These are phyloP conservation scores for Tulasnella calospora DNA, from an alignment of 768 basidiomycete genomes.

Conservation along the genomic window DNA sequence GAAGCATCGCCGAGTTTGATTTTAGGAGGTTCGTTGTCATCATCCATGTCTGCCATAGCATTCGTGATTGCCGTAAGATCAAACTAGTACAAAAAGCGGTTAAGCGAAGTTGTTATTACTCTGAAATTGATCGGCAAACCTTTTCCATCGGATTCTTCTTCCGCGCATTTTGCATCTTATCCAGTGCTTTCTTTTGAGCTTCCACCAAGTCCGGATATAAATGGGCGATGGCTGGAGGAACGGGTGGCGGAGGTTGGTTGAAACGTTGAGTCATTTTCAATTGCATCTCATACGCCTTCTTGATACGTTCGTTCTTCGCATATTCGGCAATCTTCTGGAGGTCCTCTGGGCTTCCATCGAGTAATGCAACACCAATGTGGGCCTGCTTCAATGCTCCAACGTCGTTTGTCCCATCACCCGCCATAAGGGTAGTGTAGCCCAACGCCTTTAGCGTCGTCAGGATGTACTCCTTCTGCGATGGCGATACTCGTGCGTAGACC, in stretches of 20 bases:
- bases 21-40: conserved; percentile 83
- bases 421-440: conserved; percentile 94
- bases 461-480: conserved; percentile 92
- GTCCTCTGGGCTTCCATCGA: conserved; percentile 89
- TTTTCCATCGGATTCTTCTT: conserved; percentile 87
- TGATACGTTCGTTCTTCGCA: conserved; percentile 81
- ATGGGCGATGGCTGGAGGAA: conserved; percentile 81
- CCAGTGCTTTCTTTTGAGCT: conserved; percentile 76
- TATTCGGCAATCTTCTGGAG: conserved; percentile 91
- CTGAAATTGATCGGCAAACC: conserved; percentile 41
- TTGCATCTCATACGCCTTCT: conserved; percentile 97
- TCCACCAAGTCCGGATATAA: conserved; percentile 85
- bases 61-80: conserved; percentile 74
- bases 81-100: conserved; percentile 48
- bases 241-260: conserved; percentile 88
- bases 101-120: background rate
- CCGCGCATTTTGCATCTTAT: conserved; percentile 58
- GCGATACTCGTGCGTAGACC: conserved; percentile 98
- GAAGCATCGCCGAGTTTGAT: conserved; percentile 99
- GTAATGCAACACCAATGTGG: conserved; percentile 88
- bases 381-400: conserved; percentile 98
- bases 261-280: conserved; percentile 84
- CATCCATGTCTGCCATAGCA: conserved; percentile 88
- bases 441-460: conserved; percentile 82
- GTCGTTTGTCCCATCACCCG: conserved; percentile 98